Evolutionary conservation across 2,329 filamentous ascomycete genomes (phyloP), one percentile per base, ranked within the genome.

Genomic region (Colletotrichum salicis): DNA sequence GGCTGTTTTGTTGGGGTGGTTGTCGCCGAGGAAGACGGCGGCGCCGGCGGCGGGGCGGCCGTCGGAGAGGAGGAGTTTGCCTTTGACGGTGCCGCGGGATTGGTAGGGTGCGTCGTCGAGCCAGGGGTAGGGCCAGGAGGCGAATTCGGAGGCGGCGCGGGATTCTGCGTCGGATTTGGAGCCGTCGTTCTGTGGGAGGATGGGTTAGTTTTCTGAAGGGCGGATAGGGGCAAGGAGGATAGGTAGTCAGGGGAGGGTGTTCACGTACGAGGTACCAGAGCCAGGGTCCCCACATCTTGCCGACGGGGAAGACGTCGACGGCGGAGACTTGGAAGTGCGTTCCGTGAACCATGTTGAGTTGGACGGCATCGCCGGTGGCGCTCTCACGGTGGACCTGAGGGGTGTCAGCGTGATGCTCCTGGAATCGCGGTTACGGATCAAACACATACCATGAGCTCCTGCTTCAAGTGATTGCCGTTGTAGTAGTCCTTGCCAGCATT

Each of bases 281-380:
- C 83, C 83, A 85, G 3, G 83, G 83, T 0, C 83, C 83, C 79
- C 82, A 84, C 27, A 80, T 81, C 77, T 84, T 84, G 4, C 81
- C 82, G n/a, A 81, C 76, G 37, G 79, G 74, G 72, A 82, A 81
- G 1, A 76, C 77, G 60, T 84, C 83, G 24, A 73, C 76, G 54
- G 79, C 78, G 1, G 76, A 78, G 4, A 80, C 81, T 73, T 80
- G 79, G 74, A 85, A 86, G 74, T 86, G 84, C 0, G 86, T 87
- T 41, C 86, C 86, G 73, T 88, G 86, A 41, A 88, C 81, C 84
- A 88, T 87, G 76, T 88, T 88, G 48, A 88, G 78, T 71, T 87
- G 84, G 2, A 88, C 86, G 1, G 82, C 81, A 70, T 88, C 86
- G 5, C 86, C 86, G 0, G 85, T 87, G 6, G 79, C 74, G 4